Evolutionary conservation across 1,139 yeast genomes (phyloP).

Genomic region (Hansenula sp.): DNA sequence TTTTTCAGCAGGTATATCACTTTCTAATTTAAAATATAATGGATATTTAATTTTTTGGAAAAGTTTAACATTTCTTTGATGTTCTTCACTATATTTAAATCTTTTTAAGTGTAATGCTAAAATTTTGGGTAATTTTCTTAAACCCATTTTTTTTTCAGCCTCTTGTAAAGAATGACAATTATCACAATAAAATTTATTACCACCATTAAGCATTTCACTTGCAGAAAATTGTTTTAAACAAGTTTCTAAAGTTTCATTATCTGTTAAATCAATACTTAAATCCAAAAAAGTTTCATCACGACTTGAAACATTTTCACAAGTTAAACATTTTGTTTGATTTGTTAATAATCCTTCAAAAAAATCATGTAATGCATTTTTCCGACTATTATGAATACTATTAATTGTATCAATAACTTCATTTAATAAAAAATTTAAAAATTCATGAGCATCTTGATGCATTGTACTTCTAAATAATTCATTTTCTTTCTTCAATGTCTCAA

Average conservation of each 20-base stretch:
- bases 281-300: slow-evolving; percentile 87
- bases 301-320: slow-evolving; percentile 83
- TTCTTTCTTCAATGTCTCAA: slow-evolving; percentile 72
- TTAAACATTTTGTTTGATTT: slow-evolving; percentile 83
- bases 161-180: slow-evolving; percentile 88
- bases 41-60: slow-evolving; percentile 87
- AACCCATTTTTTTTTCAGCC: slow-evolving; percentile 87
- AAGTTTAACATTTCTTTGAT: slow-evolving; percentile 78
- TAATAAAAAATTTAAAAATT: slow-evolving; percentile 80
- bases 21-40: slow-evolving; percentile 63
- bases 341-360: slow-evolving; percentile 83
- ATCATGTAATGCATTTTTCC: slow-evolving; percentile 55
- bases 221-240: slow-evolving; percentile 79
- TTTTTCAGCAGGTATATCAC: slow-evolving; percentile 51
- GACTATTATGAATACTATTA: slow-evolving; percentile 13
- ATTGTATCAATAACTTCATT: slow-evolving; percentile 77
- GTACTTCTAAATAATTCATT: slow-evolving; percentile 82
- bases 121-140: slow-evolving; percentile 72
- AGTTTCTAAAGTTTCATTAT: slow-evolving; percentile 67
- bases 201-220: slow-evolving; percentile 78
- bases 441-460: slow-evolving; percentile 99
- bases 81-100: slow-evolving; percentile 83
- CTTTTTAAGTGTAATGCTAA: slow-evolving; percentile 83
- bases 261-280: slow-evolving; percentile 68
- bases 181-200: slow-evolving; percentile 92